Evolutionary conservation across 129 eudicot genomes (phyloP).

Genomic region (Centrapalus pauciflorus): DNA sequence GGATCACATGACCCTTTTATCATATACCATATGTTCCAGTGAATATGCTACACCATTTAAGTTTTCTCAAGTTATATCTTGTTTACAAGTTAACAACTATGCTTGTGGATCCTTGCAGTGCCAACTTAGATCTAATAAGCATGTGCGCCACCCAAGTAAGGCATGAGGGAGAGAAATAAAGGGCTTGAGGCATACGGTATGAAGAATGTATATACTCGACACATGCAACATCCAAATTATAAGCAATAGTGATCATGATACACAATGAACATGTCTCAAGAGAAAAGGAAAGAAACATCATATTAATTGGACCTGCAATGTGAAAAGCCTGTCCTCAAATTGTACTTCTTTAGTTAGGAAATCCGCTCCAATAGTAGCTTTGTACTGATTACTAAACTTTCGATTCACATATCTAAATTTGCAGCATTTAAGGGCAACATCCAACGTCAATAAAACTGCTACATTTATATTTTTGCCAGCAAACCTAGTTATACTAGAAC

Average conservation of each 20-base stretch:
- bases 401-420: slow-evolving; percentile 47
- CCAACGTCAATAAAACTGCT: slow-evolving; percentile 10
- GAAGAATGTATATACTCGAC: slow-evolving; percentile 3
- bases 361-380: slow-evolving; percentile 56
- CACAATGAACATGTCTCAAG: neutral
- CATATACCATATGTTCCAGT: neutral
- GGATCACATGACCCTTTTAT: neutral
- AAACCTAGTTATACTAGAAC: neutral
- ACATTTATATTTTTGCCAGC: slow-evolving; percentile 3
- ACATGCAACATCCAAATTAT: neutral
- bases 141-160: neutral
- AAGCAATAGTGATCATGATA: neutral
- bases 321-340: slow-evolving; percentile 50
- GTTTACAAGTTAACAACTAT: neutral
- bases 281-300: neutral
- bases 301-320: slow-evolving; percentile 39
- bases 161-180: neutral
- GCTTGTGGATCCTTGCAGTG: neutral
- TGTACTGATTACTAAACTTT: slow-evolving; percentile 54
- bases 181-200: neutral
- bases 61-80: neutral
- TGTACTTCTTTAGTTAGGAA: slow-evolving; percentile 49
- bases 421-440: slow-evolving; percentile 29
- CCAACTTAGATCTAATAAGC: slow-evolving; percentile 2
- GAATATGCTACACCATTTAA: neutral